Evolutionary conservation across 306 rosid genomes (phyloP), one percentile per base, ranked within the genome.

Genomic region (Luffa acutangula): DNA sequence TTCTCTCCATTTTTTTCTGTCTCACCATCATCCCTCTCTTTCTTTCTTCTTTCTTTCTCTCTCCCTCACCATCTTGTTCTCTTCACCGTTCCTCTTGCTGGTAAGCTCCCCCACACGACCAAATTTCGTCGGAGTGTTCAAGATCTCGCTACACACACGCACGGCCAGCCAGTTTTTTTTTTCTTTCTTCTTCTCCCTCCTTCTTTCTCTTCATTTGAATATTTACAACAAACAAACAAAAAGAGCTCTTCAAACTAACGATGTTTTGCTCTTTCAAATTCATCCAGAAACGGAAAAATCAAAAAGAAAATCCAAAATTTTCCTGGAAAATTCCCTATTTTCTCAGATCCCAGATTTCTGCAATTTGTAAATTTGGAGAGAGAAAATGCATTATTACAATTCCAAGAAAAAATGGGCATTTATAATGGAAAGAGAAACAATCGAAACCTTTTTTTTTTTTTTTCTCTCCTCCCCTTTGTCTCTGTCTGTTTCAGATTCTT

Each of bases 211-310:
- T n/a, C 10, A n/a, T 39, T 12, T 63, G 42, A 46, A 18, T 66
- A 66, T 66, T 66, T 63, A 63, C 70, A 66, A 63, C 70, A 66
- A 39, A 66, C 74, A 66, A 56, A 56, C 62, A 56, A 10, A 52
- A 51, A 52, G 54, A 12, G 54, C 4, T 11, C 17, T 18, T 3
- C 9, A 54, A 54, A 54, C 6, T n/a, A 2, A 6, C 2, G 7
- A 34, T 17, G 1, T 14, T 57, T 63, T 18, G 52, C 25, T 42
- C 34, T 43, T 21, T 45, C 5, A 20, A 33, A 71, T 43, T 70
- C 57, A 31, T 67, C 0, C 17, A 11, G 12, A n/a, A 43, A 45
- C 3, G 76, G 76, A 71, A 45, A 34, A 21, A 18, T 9, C 1
- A 41, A 67, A 41, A n/a, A 20, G 53, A 70, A 45, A 70, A n/a